These are phyloP conservation scores for Syzygium aromaticum DNA, from an alignment of 345 rosid species.

Conservation along the genomic window DNA sequence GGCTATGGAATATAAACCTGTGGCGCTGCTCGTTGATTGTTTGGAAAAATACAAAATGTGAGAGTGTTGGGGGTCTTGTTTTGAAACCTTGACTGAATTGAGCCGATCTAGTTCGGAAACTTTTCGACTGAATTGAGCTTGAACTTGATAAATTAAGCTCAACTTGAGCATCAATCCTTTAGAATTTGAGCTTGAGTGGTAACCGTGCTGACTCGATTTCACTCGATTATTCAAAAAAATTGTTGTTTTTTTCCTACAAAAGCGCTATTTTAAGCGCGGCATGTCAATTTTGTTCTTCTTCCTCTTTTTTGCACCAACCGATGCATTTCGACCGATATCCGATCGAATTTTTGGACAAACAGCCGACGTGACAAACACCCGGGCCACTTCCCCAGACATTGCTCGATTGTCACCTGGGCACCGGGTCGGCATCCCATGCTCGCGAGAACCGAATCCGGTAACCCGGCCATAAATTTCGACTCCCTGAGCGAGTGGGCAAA, in stretches of 20 bases:
- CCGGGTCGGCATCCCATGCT: neutral
- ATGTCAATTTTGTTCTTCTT: neutral
- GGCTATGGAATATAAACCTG: neutral
- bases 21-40: neutral
- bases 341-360: neutral
- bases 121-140: neutral
- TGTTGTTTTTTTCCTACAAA: neutral
- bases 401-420: neutral
- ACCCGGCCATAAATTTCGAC: neutral
- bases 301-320: neutral
- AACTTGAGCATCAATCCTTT: neutral
- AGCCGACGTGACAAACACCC: accelerated
- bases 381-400: neutral
- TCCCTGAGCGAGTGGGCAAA: neutral
- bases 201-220: neutral
- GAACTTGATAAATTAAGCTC: neutral
- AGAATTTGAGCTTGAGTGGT: neutral
- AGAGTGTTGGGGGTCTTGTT: neutral
- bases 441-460: neutral
- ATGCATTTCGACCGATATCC: neutral
- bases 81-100: neutral
- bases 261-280: accelerated
- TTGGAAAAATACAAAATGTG: neutral
- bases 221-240: accelerated
- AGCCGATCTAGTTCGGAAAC: neutral